Evolutionary conservation across 2,329 filamentous ascomycete species (phyloP).

Genomic region (Xylaria sp.): DNA sequence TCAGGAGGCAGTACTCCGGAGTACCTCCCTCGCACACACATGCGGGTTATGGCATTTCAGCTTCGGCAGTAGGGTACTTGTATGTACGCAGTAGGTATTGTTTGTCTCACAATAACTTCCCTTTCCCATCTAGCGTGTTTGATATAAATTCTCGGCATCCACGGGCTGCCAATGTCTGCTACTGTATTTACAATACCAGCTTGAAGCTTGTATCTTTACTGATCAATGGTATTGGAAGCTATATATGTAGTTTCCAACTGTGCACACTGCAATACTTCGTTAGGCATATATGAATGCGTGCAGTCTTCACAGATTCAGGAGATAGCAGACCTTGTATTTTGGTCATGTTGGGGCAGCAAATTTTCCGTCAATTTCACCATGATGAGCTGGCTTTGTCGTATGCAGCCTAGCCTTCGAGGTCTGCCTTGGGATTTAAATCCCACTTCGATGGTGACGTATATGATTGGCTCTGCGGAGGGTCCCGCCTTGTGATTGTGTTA

Average conservation of each 20-base stretch:
- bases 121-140: not conserved
- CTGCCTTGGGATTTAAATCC: constrained; percentile 23
- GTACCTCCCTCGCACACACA: constrained; percentile 7
- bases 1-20: constrained; percentile 3
- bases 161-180: constrained; percentile 18
- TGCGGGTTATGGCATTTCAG: constrained; percentile 1
- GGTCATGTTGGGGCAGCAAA: constrained; percentile 26
- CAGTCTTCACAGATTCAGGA: too few species aligned
- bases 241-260: too few species aligned
- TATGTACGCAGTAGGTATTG: not conserved
- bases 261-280: too few species aligned
- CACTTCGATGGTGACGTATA: constrained; percentile 35
- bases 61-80: not conserved
- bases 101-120: constrained; percentile 14
- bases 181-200: too few species aligned
- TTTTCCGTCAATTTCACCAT: constrained; percentile 29
- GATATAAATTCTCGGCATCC: constrained; percentile 24
- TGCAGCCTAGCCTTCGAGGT: constrained; percentile 28
- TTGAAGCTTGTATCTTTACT: too few species aligned
- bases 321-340: not conserved
- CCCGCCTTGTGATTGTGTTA: constrained; percentile 17
- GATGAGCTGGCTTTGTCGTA: constrained; percentile 38
- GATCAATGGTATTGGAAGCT: too few species aligned
- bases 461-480: constrained; percentile 29
- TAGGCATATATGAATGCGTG: not conserved